These are phyloP conservation scores for Gyromitra esculenta DNA, from an alignment of 2,329 filamentous ascomycete genomes.

Conservation along the genomic window DNA sequence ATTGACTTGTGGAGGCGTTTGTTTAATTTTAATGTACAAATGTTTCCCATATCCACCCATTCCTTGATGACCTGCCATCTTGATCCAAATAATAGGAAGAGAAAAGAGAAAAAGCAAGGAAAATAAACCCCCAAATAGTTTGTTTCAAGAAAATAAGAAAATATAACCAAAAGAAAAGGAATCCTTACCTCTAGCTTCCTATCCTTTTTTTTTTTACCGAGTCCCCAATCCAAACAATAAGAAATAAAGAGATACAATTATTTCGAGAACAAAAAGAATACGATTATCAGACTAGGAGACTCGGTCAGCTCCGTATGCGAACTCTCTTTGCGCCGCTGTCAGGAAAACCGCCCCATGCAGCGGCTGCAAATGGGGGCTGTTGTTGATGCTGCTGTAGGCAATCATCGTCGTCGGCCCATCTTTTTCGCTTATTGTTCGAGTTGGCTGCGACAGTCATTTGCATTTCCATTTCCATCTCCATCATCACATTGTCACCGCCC, in stretches of 20 bases:
- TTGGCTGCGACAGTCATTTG: constrained; percentile 45
- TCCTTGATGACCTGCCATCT: constrained; percentile 41
- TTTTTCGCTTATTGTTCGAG: constrained; percentile 50
- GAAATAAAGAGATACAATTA: constrained; percentile 49
- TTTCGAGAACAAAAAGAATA: constrained; percentile 22
- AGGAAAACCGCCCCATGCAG: constrained; percentile 45
- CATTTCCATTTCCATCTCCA: constrained; percentile 51
- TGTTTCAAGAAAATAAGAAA: constrained; percentile 32
- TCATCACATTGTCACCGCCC: constrained; percentile 47
- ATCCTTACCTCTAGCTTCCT: constrained; percentile 45
- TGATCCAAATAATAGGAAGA: constrained; percentile 16
- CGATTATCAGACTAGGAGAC: constrained; percentile 14
- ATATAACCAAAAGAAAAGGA: constrained; percentile 25
- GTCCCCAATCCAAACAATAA: constrained; percentile 42
- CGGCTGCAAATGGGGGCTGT: constrained; percentile 31
- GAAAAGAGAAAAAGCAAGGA: constrained; percentile 1
- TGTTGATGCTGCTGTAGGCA: constrained; percentile 42
- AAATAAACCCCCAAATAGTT: constrained; percentile 20
- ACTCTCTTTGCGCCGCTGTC: constrained; percentile 45
- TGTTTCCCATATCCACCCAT: constrained; percentile 40
- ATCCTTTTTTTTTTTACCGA: constrained; percentile 44
- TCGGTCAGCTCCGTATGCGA: constrained; percentile 41
- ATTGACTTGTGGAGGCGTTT: constrained; percentile 28
- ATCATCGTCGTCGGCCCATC: constrained; percentile 49
- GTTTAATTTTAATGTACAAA: constrained; percentile 49